These are phyloP conservation scores for Penicillium sp. DNA, from an alignment of 2,329 filamentous ascomycete genomes.

Conservation along the genomic window DNA sequence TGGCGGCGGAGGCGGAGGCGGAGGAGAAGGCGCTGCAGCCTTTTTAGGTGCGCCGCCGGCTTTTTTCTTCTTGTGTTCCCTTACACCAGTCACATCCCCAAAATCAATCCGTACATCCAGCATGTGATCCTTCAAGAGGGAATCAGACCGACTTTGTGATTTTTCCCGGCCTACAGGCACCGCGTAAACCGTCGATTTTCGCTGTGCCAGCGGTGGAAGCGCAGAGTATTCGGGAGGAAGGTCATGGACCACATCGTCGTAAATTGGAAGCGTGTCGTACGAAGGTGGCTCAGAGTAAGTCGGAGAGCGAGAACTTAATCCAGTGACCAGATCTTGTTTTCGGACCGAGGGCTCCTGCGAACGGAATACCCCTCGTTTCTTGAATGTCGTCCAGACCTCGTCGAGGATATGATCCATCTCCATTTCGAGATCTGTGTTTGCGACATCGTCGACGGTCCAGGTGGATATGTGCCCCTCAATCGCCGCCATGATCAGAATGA, in stretches of 20 bases:
- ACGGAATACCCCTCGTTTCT: not conserved
- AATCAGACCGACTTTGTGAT: conserved; percentile 5
- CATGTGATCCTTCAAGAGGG: conserved; percentile 9
- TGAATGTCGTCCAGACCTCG: conserved; percentile 13
- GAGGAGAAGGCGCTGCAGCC: conserved; percentile 12
- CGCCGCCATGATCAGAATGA: conserved; percentile 17
- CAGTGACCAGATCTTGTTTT: not conserved
- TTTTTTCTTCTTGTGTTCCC: conserved; percentile 40
- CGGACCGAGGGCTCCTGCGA: not conserved
- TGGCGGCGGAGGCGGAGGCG: conserved; percentile 13
- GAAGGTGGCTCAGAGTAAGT: conserved; percentile 13
- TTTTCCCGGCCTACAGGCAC: conserved; percentile 9
- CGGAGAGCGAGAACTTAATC: conserved; percentile 11
- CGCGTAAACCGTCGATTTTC: conserved; percentile 14
- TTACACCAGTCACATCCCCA: conserved; percentile 23
- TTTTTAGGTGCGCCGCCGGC: conserved; percentile 19
- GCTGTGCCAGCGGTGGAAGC: conserved; percentile 30
- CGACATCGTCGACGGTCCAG: not conserved
- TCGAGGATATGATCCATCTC: conserved; percentile 8
- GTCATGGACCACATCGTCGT: conserved; percentile 34
- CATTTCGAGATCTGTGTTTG: not conserved
- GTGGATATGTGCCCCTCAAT: conserved; percentile 9
- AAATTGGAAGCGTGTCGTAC: conserved; percentile 33
- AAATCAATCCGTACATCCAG: conserved; percentile 27
- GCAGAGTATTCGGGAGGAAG: conserved; percentile 36